Evolutionary conservation across 2,329 filamentous ascomycete genomes (phyloP).

Genomic region (Aspergillus quadricinctus): DNA sequence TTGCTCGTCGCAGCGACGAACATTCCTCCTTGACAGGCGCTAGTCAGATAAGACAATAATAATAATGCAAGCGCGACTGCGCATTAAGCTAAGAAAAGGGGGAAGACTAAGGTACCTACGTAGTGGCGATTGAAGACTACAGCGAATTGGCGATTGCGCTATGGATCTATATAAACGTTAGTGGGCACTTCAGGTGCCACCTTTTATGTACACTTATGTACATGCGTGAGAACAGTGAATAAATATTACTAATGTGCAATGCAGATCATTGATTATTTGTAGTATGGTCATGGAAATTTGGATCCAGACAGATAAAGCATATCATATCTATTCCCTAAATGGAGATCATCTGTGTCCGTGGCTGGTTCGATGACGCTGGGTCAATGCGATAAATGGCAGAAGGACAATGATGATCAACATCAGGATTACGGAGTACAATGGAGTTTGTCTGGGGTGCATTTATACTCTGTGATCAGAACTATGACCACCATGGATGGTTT

Average conservation of each 20-base stretch:
- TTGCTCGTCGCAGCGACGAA: constrained; percentile 14
- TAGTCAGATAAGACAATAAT: constrained; percentile 5
- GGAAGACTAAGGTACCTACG: background rate
- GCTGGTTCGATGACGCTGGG: constrained; percentile 11
- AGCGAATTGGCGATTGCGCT: background rate
- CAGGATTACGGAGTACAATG: background rate
- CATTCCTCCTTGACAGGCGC: constrained; percentile 14
- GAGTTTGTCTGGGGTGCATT: background rate
- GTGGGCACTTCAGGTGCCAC: background rate
- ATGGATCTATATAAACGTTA: background rate
- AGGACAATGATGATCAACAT: background rate
- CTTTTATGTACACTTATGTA: background rate
- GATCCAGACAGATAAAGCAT: too few species aligned
- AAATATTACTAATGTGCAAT: background rate
- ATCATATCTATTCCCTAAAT: background rate
- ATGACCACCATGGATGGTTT: background rate
- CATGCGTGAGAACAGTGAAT: background rate
- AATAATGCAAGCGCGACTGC: constrained; percentile 26
- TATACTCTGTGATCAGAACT: background rate
- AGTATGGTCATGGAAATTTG: background rate
- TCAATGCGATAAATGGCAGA: background rate
- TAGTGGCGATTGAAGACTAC: background rate
- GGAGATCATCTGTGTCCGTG: constrained; percentile 2
- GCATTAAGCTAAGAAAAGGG: constrained; percentile 22
- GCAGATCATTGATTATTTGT: background rate